Evolutionary conservation across 2,329 filamentous ascomycete species (phyloP).

Genomic region (Penicillium sp.): DNA sequence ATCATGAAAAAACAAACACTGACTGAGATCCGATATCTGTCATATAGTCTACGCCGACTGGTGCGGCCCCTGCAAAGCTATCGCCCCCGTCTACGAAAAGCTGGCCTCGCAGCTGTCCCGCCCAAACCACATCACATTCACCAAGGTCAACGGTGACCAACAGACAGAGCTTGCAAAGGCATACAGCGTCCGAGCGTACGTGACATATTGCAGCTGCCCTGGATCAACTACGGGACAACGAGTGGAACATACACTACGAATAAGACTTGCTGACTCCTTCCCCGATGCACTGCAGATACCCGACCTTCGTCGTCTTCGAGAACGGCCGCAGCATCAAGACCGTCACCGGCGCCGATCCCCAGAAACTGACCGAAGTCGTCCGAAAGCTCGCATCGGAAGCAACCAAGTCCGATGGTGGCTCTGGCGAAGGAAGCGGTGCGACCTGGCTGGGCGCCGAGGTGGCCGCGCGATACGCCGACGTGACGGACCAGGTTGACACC

Average conservation of each 20-base stretch:
- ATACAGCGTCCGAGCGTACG: conserved; percentile 70
- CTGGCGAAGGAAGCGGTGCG: conserved; percentile 48
- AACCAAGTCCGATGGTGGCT: conserved; percentile 47
- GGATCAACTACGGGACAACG: not conserved
- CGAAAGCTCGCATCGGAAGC: conserved; percentile 70
- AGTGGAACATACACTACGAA: conserved; percentile 6
- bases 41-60: conserved; percentile 79
- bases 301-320: conserved; percentile 90
- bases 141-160: conserved; percentile 80
- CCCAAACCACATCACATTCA: conserved; percentile 74
- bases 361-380: conserved; percentile 70
- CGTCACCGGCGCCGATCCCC: conserved; percentile 72
- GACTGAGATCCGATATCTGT: conserved; percentile 12
- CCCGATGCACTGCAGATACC: conserved; percentile 40
- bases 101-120: conserved; percentile 71
- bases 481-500: conserved; percentile 79
- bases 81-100: conserved; percentile 80
- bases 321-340: conserved; percentile 67
- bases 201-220: conserved; percentile 7
- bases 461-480: conserved; percentile 78
- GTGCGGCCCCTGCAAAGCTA: conserved; percentile 80
- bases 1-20: not conserved
- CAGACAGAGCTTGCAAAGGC: conserved; percentile 72
- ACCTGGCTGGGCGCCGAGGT: conserved; percentile 74
- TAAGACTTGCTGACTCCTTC: conserved; percentile 47